phyloP scores from a whole-genome alignment of 1,284 basidiomycete genomes.

The Cystobasidium pallidum region DNA sequence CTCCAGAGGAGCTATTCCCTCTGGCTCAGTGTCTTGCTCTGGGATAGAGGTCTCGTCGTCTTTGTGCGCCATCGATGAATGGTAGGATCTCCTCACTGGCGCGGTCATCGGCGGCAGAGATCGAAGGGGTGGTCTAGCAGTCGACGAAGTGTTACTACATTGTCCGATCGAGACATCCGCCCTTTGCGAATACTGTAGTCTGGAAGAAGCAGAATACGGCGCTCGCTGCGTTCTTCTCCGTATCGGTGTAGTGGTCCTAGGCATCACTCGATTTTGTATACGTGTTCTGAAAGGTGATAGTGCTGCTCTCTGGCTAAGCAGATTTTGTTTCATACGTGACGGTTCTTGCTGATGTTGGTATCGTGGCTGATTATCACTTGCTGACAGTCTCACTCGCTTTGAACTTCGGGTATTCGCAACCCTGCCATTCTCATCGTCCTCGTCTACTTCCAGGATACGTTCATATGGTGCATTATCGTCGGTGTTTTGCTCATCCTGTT shows the following conservation, averaged over 20 bases:
- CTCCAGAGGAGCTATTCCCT: not conserved
- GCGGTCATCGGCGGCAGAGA: conserved; percentile 26
- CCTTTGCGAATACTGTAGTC: conserved; percentile 5
- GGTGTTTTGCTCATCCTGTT: not conserved
- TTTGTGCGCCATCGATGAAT: not conserved
- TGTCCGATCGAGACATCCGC: not conserved
- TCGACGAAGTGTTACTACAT: not conserved
- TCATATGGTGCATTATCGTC: conserved; percentile 2
- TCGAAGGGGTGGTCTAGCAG: conserved; percentile 26
- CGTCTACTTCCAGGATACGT: not conserved
- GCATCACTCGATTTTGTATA: conserved; percentile 24
- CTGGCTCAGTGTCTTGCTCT: not conserved
- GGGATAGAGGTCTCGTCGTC: not conserved
- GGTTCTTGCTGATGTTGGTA: not conserved
- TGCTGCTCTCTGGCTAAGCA: not conserved
- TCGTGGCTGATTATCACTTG: conserved; percentile 22
- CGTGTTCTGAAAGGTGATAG: conserved; percentile 4
- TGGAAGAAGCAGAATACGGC: conserved; percentile 12
- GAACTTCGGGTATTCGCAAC: conserved; percentile 28
- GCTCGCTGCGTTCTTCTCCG: not conserved
- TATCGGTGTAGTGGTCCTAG: not conserved
- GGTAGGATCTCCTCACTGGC: conserved; percentile 1
- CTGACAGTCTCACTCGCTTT: conserved; percentile 35
- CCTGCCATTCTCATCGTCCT: conserved; percentile 34
- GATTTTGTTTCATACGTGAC: not conserved